Conservation (phyloP, 345 rosid genomes). For the Pistacia integerrima region DNA sequence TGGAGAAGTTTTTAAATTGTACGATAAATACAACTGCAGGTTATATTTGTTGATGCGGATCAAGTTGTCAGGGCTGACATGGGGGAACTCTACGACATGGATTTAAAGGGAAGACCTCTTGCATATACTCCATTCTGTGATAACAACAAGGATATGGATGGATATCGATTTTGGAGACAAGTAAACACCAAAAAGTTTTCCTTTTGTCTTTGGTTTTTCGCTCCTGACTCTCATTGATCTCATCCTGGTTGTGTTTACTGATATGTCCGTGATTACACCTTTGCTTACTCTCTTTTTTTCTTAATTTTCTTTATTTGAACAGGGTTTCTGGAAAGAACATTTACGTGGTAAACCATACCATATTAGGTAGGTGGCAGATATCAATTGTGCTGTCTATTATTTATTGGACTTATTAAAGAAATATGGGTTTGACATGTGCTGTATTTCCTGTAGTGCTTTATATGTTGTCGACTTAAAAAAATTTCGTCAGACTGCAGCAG, state of each 20-base stretch:
- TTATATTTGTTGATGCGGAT: conserved; percentile 99
- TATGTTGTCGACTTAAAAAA: conserved; percentile 93
- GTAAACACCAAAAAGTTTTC: conserved; percentile 30
- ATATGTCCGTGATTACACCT: background rate
- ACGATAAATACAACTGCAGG: conserved; percentile 42
- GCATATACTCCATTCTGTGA: conserved; percentile 99
- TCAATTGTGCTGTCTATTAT: conserved; percentile 11
- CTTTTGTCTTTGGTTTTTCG: background rate
- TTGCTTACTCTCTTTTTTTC: conserved; percentile 19
- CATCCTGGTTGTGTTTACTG: background rate
- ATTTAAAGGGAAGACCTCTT: conserved; percentile 94
- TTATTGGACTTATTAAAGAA: background rate
- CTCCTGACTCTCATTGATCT: background rate
- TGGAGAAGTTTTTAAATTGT: conserved; percentile 12
- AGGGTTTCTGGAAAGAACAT: conserved; percentile 99
- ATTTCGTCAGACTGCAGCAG: conserved; percentile 96
- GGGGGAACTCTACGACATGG: conserved; percentile 99
- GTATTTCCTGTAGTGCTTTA: conserved; percentile 67
- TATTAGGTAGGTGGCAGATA: conserved; percentile 66
- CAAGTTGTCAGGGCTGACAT: conserved; percentile 93
- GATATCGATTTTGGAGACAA: conserved; percentile 98
- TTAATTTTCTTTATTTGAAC: conserved; percentile 3
- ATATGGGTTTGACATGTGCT: conserved; percentile 28
- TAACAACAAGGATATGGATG: conserved; percentile 98
- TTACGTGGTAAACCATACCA: conserved; percentile 89